These are phyloP conservation scores for Colletotrichum liriopes DNA, from an alignment of 2,329 filamentous ascomycete genomes.

Conservation along the genomic window DNA sequence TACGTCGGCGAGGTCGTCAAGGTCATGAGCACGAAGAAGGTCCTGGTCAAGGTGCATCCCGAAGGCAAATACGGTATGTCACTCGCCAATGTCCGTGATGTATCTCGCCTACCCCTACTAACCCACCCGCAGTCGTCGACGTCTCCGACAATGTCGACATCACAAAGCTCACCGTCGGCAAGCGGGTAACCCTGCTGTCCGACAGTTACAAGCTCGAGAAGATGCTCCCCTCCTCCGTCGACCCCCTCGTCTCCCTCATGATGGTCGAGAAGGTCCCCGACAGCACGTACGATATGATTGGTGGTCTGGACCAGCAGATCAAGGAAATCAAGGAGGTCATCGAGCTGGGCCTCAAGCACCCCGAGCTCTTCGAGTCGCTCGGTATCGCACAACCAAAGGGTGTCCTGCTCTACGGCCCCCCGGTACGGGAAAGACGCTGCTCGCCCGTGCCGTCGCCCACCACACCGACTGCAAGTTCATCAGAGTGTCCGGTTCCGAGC, in stretches of 20 bases:
- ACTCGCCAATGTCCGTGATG: not conserved
- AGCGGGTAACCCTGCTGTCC: conserved; percentile 95
- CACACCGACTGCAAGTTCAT: conserved; percentile 99
- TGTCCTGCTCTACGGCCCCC: conserved; percentile 97
- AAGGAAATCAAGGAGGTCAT: conserved; percentile 99
- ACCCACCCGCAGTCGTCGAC: conserved; percentile 81
- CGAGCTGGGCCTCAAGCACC: conserved; percentile 97
- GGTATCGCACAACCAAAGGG: conserved; percentile 99
- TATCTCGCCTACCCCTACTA: not conserved
- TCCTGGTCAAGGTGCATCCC: conserved; percentile 98
- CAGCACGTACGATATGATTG: conserved; percentile 99
- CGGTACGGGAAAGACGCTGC: conserved; percentile 95
- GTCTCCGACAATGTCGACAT: conserved; percentile 96
- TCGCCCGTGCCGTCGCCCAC: conserved; percentile 96
- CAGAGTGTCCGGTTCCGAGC: conserved; percentile 92
- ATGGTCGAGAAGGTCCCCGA: conserved; percentile 99
- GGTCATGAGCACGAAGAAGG: conserved; percentile 99
- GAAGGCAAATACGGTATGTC: conserved; percentile 98
- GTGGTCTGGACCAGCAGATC: conserved; percentile 98
- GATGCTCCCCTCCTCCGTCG: conserved; percentile 97
- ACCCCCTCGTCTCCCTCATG: conserved; percentile 98
- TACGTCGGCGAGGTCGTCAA: conserved; percentile 99
- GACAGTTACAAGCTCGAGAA: conserved; percentile 99
- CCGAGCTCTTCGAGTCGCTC: conserved; percentile 98
- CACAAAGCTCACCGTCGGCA: conserved; percentile 94